Evolutionary conservation across 2,329 filamentous ascomycete species (phyloP).

Genomic region (Fusarium stilboides): DNA sequence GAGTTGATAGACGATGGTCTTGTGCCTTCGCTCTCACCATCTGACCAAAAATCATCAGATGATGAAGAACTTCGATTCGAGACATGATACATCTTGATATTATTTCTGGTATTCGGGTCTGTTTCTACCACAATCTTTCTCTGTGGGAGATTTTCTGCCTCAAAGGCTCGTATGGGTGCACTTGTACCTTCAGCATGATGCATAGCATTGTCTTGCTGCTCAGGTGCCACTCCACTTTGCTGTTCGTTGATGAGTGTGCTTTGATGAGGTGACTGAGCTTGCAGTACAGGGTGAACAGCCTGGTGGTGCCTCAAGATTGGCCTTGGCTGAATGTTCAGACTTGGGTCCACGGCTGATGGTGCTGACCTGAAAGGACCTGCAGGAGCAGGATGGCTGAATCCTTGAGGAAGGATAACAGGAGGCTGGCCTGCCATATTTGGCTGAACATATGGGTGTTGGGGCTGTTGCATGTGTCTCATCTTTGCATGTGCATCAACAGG

Average conservation of each 20-base stretch:
- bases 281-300: conserved; percentile 2
- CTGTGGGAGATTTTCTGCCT: not conserved
- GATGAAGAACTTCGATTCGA: conserved; percentile 28
- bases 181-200: not conserved
- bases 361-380: not conserved
- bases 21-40: conserved; percentile 34
- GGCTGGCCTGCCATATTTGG: conserved; percentile 5
- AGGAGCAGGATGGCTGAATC: not conserved
- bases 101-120: not conserved
- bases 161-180: not conserved
- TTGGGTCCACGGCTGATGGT: conserved; percentile 5
- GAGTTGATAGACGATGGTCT: conserved; percentile 36
- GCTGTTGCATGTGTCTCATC: conserved; percentile 6
- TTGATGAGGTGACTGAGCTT: conserved; percentile 10
- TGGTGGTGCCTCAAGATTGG: conserved; percentile 2
- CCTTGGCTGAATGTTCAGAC: conserved; percentile 12
- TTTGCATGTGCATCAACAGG: conserved; percentile 48
- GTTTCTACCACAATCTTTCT: conserved; percentile 13
- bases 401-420: conserved; percentile 8
- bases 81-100: conserved; percentile 6
- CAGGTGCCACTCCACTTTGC: not conserved
- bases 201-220: not conserved
- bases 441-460: conserved; percentile 15
- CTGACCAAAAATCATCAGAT: conserved; percentile 30
- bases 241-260: not conserved